Conservation (phyloP, 345 rosid genomes). For the Rhodamnia argentea region DNA sequence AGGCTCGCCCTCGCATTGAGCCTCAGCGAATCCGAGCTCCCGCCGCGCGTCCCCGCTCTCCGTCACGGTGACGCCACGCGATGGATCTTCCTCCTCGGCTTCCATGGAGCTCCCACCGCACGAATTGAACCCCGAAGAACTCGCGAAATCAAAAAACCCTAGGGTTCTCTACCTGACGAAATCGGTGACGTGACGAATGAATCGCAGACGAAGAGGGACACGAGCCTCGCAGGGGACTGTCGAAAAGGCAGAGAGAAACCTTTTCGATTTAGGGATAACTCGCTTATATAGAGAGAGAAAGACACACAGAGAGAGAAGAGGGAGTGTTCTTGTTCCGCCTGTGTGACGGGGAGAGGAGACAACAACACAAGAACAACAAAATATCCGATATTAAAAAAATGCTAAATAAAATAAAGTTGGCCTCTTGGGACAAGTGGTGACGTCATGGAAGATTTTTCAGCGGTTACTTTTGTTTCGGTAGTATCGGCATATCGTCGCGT, state of each 20-base stretch:
- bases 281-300: neutral
- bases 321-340: neutral
- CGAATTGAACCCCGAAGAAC: neutral
- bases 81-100: constrained; percentile 37
- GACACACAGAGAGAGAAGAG: neutral
- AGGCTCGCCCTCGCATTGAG: constrained; percentile 6
- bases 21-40: neutral
- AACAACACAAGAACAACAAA: neutral
- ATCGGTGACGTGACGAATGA: neutral
- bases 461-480: neutral
- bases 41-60: neutral
- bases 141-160: neutral
- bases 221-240: neutral
- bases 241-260: neutral
- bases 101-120: constrained; percentile 20
- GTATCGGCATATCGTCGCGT: neutral
- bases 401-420: neutral
- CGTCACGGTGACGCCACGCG: neutral
- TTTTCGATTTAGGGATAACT: neutral
- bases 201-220: neutral
- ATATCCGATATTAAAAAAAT: neutral
- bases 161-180: neutral
- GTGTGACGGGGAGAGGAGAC: neutral
- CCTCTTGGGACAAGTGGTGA: neutral
- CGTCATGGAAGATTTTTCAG: neutral